phyloP scores from a whole-genome alignment of 768 basidiomycete species.

The Mycena vulgaris region DNA sequence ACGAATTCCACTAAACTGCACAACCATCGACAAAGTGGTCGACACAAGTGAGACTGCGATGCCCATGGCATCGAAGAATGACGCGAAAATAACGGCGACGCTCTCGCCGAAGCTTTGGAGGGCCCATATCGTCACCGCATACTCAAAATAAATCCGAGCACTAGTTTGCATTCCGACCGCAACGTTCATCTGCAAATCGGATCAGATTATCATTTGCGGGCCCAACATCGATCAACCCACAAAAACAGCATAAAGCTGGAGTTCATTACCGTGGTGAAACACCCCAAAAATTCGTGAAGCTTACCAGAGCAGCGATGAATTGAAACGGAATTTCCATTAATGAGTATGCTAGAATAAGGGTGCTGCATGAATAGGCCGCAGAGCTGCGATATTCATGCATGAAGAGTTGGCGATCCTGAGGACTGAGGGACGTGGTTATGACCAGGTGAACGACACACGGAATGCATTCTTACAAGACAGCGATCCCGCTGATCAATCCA shows the following conservation, averaged over 20 bases:
- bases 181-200: slow-evolving; percentile 32
- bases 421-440: slow-evolving; percentile 33
- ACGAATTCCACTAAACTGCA: slow-evolving; percentile 37
- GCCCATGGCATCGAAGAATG: slow-evolving; percentile 36
- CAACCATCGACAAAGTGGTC: slow-evolving; percentile 31
- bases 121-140: slow-evolving; percentile 31
- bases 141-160: slow-evolving; percentile 38
- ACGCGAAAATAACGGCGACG: slow-evolving; percentile 35
- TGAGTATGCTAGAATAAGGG: slow-evolving; percentile 50
- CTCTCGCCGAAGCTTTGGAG: slow-evolving; percentile 35
- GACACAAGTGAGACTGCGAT: slow-evolving; percentile 39
- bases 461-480: slow-evolving; percentile 50
- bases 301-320: slow-evolving; percentile 38
- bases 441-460: neutral
- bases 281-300: neutral
- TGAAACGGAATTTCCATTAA: slow-evolving; percentile 42
- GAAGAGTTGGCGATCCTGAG: slow-evolving; percentile 58
- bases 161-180: slow-evolving; percentile 40
- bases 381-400: slow-evolving; percentile 58
- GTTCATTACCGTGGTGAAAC: neutral
- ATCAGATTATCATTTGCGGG: neutral
- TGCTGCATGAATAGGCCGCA: slow-evolving; percentile 55
- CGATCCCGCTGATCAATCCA: slow-evolving; percentile 46
- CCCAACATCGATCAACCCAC: slow-evolving; percentile 13
- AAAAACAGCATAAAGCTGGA: slow-evolving; percentile 33